Evolutionary conservation across 1,284 basidiomycete species (phyloP).

Genomic region (Laetiporus sulphureus): DNA sequence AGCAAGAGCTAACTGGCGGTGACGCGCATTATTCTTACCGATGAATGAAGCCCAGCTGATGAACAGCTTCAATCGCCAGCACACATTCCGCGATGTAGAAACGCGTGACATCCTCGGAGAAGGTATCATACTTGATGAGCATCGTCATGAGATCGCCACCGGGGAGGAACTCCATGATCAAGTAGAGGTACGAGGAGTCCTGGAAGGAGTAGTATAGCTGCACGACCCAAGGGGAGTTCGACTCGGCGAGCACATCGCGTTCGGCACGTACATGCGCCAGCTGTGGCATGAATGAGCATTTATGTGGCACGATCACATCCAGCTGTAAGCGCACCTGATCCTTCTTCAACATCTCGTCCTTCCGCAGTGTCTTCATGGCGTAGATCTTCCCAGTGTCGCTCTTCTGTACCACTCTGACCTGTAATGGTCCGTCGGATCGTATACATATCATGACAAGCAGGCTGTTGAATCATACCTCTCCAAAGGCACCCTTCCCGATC

Average conservation of each 20-base stretch:
- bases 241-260: constrained; percentile 95
- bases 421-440: constrained; percentile 7
- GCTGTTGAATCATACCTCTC: constrained; percentile 57
- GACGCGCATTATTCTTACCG: constrained; percentile 49
- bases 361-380: constrained; percentile 98
- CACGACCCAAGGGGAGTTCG: constrained; percentile 97
- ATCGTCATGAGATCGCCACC: constrained; percentile 98
- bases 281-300: constrained; percentile 34
- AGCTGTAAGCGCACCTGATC: constrained; percentile 67
- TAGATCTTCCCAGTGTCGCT: constrained; percentile 97
- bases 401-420: constrained; percentile 96
- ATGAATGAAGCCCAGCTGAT: constrained; percentile 98
- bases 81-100: constrained; percentile 99
- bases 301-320: constrained; percentile 6
- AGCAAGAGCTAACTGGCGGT: background rate
- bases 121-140: constrained; percentile 99
- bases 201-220: constrained; percentile 99
- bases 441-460: constrained; percentile 3
- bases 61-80: constrained; percentile 95
- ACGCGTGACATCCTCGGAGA: constrained; percentile 96
- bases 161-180: constrained; percentile 99
- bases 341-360: constrained; percentile 99
- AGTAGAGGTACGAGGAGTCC: constrained; percentile 91
- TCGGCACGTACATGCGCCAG: constrained; percentile 98
- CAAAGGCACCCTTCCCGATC: constrained; percentile 98